These are phyloP conservation scores for Sporothrix curviconia DNA, from an alignment of 2,329 filamentous ascomycete genomes.

Conservation along the genomic window DNA sequence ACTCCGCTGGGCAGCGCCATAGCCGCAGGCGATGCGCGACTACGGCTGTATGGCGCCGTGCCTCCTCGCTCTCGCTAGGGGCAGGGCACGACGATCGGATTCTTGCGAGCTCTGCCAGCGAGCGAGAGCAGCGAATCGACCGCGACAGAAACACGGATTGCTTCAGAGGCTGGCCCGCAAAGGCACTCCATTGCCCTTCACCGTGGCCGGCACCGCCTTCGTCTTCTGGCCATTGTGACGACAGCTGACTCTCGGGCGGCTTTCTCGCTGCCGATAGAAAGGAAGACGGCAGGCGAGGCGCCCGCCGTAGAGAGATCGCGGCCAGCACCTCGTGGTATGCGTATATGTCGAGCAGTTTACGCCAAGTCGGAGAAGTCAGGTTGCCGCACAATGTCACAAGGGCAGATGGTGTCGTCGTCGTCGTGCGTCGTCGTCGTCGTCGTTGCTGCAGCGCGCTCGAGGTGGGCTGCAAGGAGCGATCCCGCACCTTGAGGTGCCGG, in stretches of 20 bases:
- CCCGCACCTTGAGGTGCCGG: not conserved
- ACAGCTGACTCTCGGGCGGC: too few species aligned
- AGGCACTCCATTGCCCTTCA: slow-evolving; percentile 9
- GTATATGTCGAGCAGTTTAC: slow-evolving; percentile 6
- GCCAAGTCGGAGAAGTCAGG: not conserved
- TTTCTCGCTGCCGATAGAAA: too few species aligned
- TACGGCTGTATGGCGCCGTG: not conserved
- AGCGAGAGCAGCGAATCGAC: slow-evolving; percentile 12
- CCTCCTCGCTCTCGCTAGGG: too few species aligned
- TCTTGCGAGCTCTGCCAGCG: not conserved
- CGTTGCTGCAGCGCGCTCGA: not conserved
- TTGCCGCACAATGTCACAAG: too few species aligned
- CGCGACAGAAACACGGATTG: slow-evolving; percentile 5
- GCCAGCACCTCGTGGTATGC: slow-evolving; percentile 8
- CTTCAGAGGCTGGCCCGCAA: not conserved
- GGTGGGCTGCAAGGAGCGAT: not conserved
- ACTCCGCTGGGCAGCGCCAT: slow-evolving; percentile 3
- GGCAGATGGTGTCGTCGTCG: too few species aligned
- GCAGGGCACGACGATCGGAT: not conserved
- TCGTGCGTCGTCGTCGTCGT: too few species aligned
- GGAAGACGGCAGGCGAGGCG: not conserved
- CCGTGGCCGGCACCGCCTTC: too few species aligned
- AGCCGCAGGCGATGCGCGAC: not conserved
- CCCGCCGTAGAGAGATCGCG: not conserved
- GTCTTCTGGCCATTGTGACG: too few species aligned